Evolutionary conservation across 139 green algal genomes (phyloP), one percentile per base, ranked within the genome.

Genomic region (Astrephomene gubernaculifera): DNA sequence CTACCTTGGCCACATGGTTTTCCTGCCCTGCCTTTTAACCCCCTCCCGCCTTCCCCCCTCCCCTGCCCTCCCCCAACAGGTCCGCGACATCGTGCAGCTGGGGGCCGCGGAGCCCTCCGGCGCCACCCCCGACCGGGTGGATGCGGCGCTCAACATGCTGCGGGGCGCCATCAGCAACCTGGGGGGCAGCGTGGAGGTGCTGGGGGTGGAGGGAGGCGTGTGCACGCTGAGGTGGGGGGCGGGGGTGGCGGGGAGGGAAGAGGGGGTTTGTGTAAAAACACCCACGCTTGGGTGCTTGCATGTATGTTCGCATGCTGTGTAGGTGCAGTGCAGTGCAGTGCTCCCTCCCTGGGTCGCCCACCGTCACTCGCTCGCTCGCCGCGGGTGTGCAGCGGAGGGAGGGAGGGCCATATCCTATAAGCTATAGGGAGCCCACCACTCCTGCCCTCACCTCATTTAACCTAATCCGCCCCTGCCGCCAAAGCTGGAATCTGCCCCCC

Each of bases 131-230:
- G 91, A 86, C 24, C 72, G 63, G 1, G 91, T 99, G 33, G 90
- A 99, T 83, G 60, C 72, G 43, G 93, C 97, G 81, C 91, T 99
- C 22, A 93, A 98, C 86, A 94, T 95, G 86, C 87, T 99, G 81
- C 82, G 96, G 29, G 90, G 90, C 5, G 96, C 96, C 10, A 95
- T 99, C 73, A 67, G 52, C 21, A 90, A 86, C 39, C 95, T 96
- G 63, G 96, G 95, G 8, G 92, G 95, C 36, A 90, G n/a, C 19
- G 96, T 98, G 71, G 87, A 95, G 79, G 96, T 98, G 64, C 29
- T 90, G 21, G 41, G 43, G 9, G 90, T 96, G n/a, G 81, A 92
- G 43, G 68, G 69, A 45, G 90, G 88, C 22, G 79, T 91, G 14
- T 94, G 89, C 83, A 88, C 74, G 14, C 57, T 98, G 64, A 76